Evolutionary conservation across 2,329 filamentous ascomycete species (phyloP).

Genomic region (Pleomassaria siparia): DNA sequence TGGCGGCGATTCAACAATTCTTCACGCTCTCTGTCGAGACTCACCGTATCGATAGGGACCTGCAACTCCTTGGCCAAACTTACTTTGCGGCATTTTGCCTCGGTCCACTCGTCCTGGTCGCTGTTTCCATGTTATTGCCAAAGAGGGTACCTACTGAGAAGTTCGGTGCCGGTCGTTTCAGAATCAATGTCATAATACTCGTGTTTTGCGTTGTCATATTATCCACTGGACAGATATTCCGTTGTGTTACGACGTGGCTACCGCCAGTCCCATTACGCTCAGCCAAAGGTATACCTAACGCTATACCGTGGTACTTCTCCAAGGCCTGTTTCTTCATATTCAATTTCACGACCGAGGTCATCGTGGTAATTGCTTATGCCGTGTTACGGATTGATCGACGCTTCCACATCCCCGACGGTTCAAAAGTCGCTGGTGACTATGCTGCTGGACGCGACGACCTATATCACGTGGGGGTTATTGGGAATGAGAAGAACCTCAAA

Average conservation of each 20-base stretch:
- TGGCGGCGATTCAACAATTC: slow-evolving; percentile 63
- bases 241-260: slow-evolving; percentile 61
- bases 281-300: slow-evolving; percentile 43
- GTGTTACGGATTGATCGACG: slow-evolving; percentile 70
- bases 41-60: slow-evolving; percentile 57
- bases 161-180: slow-evolving; percentile 70
- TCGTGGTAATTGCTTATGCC: slow-evolving; percentile 68
- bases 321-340: slow-evolving; percentile 78
- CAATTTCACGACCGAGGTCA: slow-evolving; percentile 73
- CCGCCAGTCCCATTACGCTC: slow-evolving; percentile 48
- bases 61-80: slow-evolving; percentile 66
- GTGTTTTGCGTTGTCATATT: slow-evolving; percentile 58
- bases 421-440: slow-evolving; percentile 49
- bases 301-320: slow-evolving; percentile 66
- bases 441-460: slow-evolving; percentile 17
- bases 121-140: slow-evolving; percentile 51
- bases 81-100: slow-evolving; percentile 68
- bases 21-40: slow-evolving; percentile 63
- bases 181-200: slow-evolving; percentile 68
- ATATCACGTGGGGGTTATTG: slow-evolving; percentile 21
- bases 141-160: slow-evolving; percentile 48
- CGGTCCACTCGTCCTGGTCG: slow-evolving; percentile 62
- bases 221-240: slow-evolving; percentile 71
- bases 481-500: slow-evolving; percentile 26
- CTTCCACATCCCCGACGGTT: slow-evolving; percentile 75